Percentiles rank a stretch among this genome's conserved stretches.
These are phyloP conservation scores for Carpinus fangiana DNA, from an alignment of 306 rosid species.

Conservation along the genomic window DNA sequence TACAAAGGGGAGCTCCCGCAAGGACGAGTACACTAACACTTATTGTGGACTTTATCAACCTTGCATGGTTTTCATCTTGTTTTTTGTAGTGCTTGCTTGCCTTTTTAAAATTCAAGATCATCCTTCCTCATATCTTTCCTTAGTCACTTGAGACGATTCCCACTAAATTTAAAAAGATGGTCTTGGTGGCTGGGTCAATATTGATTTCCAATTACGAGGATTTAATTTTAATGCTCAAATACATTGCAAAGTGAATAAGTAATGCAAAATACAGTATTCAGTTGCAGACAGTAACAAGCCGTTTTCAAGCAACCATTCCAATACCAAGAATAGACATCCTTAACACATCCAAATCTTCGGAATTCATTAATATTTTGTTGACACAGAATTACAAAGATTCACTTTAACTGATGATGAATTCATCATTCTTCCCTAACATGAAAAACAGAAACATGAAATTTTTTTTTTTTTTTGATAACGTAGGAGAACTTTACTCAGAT, in stretches of 20 bases:
- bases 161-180: background rate
- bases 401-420: background rate
- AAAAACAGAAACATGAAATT: background rate
- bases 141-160: background rate
- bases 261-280: background rate
- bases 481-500: too few relatives aligned
- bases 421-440: background rate
- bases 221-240: background rate
- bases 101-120: background rate
- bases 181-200: background rate
- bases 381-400: background rate
- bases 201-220: background rate
- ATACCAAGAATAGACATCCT: background rate
- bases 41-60: background rate
- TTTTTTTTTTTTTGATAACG: too few relatives aligned
- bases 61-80: background rate
- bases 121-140: background rate
- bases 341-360: background rate
- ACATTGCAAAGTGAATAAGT: background rate
- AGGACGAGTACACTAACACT: background rate
- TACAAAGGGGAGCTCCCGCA: background rate
- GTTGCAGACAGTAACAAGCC: background rate
- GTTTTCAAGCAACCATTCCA: background rate
- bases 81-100: background rate
- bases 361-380: background rate